Percentiles rank a stretch among this genome's conserved stretches.
Evolutionary conservation across 495 filamentous ascomycete genomes (phyloP).

Genomic region (Trichoderma gamsii): DNA sequence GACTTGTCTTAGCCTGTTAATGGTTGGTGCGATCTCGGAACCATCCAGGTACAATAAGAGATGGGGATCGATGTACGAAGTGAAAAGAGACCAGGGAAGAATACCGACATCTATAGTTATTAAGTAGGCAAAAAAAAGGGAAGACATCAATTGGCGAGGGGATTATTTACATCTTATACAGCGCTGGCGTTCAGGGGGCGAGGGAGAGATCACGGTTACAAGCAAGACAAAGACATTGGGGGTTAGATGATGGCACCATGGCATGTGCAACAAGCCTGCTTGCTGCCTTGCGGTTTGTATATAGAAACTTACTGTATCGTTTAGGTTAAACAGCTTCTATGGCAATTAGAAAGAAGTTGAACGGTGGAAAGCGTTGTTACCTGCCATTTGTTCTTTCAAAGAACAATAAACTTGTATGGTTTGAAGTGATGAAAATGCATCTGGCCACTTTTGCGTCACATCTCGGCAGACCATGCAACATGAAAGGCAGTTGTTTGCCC

Average conservation of each 20-base stretch:
- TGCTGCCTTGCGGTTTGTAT: not conserved
- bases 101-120: not conserved
- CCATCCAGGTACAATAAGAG: constrained; percentile 25
- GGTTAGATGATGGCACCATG: not conserved
- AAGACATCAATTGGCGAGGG: not conserved
- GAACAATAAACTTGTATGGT: not conserved
- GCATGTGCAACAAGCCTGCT: not conserved
- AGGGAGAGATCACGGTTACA: not conserved
- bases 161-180: constrained; percentile 16
- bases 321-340: not conserved
- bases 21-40: constrained; percentile 71
- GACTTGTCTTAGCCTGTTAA: constrained; percentile 53
- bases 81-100: not conserved
- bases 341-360: not conserved
- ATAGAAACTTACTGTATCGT: not conserved
- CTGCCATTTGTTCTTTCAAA: not conserved
- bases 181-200: constrained; percentile 16
- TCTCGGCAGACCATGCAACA: not conserved
- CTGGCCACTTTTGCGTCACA: not conserved
- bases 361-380: not conserved
- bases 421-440: not conserved
- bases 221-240: not conserved
- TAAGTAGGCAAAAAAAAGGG: not conserved
- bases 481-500: not conserved
- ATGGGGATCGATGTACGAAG: not conserved